Evolutionary conservation across 2,329 filamentous ascomycete species (phyloP).

Genomic region (Penicillium italicum): DNA sequence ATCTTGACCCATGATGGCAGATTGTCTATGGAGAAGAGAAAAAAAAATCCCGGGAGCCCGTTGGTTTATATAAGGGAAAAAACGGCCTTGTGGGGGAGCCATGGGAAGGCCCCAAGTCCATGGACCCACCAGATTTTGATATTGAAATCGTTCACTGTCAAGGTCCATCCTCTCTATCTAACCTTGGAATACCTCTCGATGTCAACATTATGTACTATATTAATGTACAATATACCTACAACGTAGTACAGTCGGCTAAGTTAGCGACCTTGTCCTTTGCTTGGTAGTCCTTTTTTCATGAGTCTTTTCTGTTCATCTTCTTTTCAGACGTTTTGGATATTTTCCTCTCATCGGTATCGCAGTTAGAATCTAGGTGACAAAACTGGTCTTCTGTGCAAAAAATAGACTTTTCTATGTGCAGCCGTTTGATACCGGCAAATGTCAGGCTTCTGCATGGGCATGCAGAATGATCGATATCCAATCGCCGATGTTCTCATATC

Average conservation of each 20-base stretch:
- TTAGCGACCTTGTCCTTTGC: too few species aligned
- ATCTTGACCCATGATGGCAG: slow-evolving; percentile 36
- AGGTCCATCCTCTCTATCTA: slow-evolving; percentile 5
- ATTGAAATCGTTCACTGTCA: background rate
- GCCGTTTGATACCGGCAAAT: background rate
- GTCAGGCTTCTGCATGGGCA: background rate
- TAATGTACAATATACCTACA: background rate
- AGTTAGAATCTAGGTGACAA: too few species aligned
- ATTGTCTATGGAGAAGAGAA: background rate
- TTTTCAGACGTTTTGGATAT: too few species aligned
- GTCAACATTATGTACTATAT: slow-evolving; percentile 3
- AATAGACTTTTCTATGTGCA: too few species aligned
- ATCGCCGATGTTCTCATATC: background rate
- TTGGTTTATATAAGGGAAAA: background rate
- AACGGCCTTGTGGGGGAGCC: background rate
- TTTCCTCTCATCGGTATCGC: too few species aligned
- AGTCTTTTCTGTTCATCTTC: too few species aligned
- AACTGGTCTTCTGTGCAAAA: too few species aligned
- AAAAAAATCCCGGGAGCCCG: background rate
- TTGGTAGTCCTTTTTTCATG: too few species aligned
- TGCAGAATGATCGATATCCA: background rate
- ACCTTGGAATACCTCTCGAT: background rate
- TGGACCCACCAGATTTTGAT: slow-evolving; percentile 3
- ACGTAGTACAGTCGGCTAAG: too few species aligned
- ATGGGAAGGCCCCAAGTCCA: background rate